Evolutionary conservation across 306 rosid genomes (phyloP), one percentile per base, ranked within the genome.

Genomic region (Cucumis melo): DNA sequence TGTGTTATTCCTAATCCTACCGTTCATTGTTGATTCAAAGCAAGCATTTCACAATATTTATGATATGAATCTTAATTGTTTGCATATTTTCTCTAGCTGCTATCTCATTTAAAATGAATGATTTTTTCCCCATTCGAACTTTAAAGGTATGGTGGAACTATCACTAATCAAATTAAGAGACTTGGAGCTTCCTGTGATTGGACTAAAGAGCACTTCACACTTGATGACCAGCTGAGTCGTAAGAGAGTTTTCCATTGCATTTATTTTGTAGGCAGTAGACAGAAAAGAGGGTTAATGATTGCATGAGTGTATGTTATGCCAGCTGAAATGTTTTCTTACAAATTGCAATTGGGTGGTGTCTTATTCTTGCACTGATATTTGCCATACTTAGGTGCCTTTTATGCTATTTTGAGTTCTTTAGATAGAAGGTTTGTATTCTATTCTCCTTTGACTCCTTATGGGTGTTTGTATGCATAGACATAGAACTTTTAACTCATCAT

Each of bases 151-250:
- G 98, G 97, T 76, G 97, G 97, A 80, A 88, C 97, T 78, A 93
- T 93, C 84, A 74, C 93, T 51, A 93, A 93, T 83, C 98, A 93
- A 91, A 93, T 93, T 61, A 93, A 89, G 91, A 90, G 98, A 85
- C 98, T 93, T 59, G 98, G 98, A 78, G 98, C 97, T 85, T 93
- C 98, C 51, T 93, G 98, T 87, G 98, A 93, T 86, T 93, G 98
- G 98, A 86, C 84, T 34, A 88, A 92, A 86, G 98, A 91, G 82
- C 98, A 86, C 80, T 93, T 93, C 82, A 93, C 98, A 79, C 98
- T 93, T 75, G 97, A 93, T 87, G 92, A 90, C 83, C 97, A 93
- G 90, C 98, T 91, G 90, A 93, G 94, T 93, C 88, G 98, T 93
- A 93, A 93, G 98, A 81, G 84, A 79, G 85, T 87, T 89, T 82